Evolutionary conservation across 2,329 filamentous ascomycete species (phyloP), one percentile per base, ranked within the genome.

Genomic region (Zasmidium angulare): DNA sequence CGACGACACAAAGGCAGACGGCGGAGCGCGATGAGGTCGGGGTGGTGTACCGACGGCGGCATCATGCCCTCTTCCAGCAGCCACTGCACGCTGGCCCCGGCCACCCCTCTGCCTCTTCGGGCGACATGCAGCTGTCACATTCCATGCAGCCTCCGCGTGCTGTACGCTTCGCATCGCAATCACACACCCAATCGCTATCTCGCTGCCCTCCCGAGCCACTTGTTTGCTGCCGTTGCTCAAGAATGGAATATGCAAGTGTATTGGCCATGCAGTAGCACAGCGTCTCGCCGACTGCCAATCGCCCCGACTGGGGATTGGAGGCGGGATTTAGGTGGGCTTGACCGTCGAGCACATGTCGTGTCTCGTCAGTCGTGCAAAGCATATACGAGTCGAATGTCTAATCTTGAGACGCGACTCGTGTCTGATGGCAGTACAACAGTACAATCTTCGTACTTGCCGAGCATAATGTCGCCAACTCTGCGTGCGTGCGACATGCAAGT

Each of bases 81-180:
- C 56, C 50, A 49, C 56, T 3, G 26, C 56, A 17, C 46, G 17
- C 20, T 20, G 20, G 23, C 54, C 54, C 29, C 29, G 54, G 46
- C 54, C n/a, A 20, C 31, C n/a, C n/a, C 23, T 36, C 46, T 26
- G 24, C 56, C 14, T 47, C 47, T 57, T 59, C 55, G 48, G 55
- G 61, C 49, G 61, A 52, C 50, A 6, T 58, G 61, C 61, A 63
- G 55, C 56, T 61, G 59, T 61, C 61, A 63, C 61, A 57, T 57
- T 61, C 53, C 58, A 56, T 46, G 36, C 36, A 46, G 20, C 26
- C 43, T 51, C 49, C 46, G 50, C 53, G 31, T 52, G 48, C 21
- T 55, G 29, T 46, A 58, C 50, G 24, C 50, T 36, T n/a, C 43
- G 53, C 24, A 49, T 22, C 21, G 48, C 43, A 50, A 53, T 51